Percentiles rank a stretch among this genome's conserved stretches.
phyloP scores from a whole-genome alignment of 495 filamentous ascomycete genomes.

The Xylaria cubensis region DNA sequence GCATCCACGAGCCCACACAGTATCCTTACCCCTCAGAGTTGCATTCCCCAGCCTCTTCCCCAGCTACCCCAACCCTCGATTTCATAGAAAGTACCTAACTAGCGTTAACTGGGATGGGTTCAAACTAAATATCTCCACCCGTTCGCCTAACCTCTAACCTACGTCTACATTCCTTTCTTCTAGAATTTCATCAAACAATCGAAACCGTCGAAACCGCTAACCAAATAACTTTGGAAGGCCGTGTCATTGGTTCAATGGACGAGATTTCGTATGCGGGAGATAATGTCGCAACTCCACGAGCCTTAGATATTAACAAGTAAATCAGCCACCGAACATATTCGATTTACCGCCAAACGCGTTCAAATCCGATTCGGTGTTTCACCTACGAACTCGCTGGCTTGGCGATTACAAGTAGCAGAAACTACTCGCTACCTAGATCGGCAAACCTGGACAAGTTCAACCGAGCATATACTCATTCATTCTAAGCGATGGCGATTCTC shows the following conservation, averaged over 20 bases:
- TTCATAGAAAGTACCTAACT: too few relatives aligned
- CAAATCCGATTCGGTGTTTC: not conserved
- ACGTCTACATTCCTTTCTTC: too few relatives aligned
- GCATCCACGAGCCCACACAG: not conserved
- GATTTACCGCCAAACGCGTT: not conserved
- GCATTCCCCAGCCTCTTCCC: not conserved
- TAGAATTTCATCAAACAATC: too few relatives aligned
- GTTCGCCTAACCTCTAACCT: too few relatives aligned
- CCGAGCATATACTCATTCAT: not conserved
- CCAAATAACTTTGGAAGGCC: not conserved
- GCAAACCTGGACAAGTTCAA: not conserved
- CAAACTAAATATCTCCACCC: too few relatives aligned
- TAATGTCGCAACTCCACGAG: not conserved
- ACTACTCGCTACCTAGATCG: not conserved
- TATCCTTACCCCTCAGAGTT: slow-evolving; percentile 2
- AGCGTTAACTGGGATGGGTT: too few relatives aligned
- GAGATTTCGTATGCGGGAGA: not conserved
- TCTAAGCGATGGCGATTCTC: not conserved
- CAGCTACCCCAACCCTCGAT: not conserved
- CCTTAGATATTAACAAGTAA: not conserved
- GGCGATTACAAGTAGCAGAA: not conserved
- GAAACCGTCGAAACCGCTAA: not conserved
- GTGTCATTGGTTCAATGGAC: not conserved
- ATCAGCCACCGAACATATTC: not conserved
- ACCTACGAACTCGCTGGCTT: not conserved